phyloP scores from a whole-genome alignment of 2,329 filamentous ascomycete genomes.

The Leptodontidium sp. region DNA sequence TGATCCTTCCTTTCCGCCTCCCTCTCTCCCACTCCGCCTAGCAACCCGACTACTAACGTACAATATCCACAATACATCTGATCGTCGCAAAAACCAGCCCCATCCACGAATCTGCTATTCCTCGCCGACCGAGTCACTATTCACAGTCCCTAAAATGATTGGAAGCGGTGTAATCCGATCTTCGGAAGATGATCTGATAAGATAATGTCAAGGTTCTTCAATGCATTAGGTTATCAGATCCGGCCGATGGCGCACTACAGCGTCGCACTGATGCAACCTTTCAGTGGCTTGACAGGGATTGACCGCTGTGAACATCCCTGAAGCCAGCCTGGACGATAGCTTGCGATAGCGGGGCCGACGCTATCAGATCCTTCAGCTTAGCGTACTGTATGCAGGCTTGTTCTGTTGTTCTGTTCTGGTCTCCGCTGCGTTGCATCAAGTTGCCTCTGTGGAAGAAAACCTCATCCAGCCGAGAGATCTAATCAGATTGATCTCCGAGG shows the following conservation, averaged over 20 bases:
- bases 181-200: slow-evolving; percentile 30
- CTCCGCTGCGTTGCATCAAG: no score
- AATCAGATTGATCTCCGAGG: slow-evolving; percentile 17
- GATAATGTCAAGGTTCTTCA: slow-evolving; percentile 10
- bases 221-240: slow-evolving; percentile 26
- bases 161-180: neutral
- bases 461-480: slow-evolving; percentile 8
- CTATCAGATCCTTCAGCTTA: slow-evolving; percentile 21
- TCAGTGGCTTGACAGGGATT: slow-evolving; percentile 6
- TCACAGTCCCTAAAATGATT: neutral
- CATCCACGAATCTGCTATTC: neutral
- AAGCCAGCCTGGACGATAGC: neutral
- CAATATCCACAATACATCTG: neutral
- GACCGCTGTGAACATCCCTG: slow-evolving; percentile 3
- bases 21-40: no score
- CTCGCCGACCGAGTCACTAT: neutral
- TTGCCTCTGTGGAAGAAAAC: neutral
- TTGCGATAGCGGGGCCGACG: slow-evolving; percentile 14
- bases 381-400: neutral
- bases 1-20: neutral
- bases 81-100: neutral
- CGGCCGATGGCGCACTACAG: slow-evolving; percentile 17
- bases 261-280: slow-evolving; percentile 4
- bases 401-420: no score
- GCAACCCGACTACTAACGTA: neutral